Evolutionary conservation across 768 basidiomycete species (phyloP).

Genomic region (Pholiota microspora): DNA sequence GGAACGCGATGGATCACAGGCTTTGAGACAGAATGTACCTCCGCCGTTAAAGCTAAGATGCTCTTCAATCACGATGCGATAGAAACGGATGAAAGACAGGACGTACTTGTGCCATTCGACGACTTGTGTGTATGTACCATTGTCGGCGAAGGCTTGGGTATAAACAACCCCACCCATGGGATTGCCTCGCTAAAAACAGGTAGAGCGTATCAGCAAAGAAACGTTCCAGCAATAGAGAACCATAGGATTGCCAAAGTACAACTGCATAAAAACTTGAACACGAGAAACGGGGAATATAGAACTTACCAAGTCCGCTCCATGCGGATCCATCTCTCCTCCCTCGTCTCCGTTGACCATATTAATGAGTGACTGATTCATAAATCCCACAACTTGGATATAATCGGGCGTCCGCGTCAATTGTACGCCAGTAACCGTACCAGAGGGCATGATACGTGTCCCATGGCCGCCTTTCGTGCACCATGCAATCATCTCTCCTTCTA

Average conservation of each 20-base stretch:
- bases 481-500: slow-evolving; percentile 71
- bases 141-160: slow-evolving; percentile 45
- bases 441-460: slow-evolving; percentile 71
- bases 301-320: slow-evolving; percentile 58
- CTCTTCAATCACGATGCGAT: neutral
- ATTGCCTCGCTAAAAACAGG: slow-evolving; percentile 50
- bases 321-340: slow-evolving; percentile 80
- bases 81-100: slow-evolving; percentile 2
- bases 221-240: slow-evolving; percentile 28
- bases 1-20: slow-evolving; percentile 25
- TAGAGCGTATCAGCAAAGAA: slow-evolving; percentile 10
- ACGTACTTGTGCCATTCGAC: slow-evolving; percentile 70
- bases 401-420: slow-evolving; percentile 62
- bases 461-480: slow-evolving; percentile 74
- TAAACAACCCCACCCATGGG: slow-evolving; percentile 63
- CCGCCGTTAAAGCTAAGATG: slow-evolving; percentile 61
- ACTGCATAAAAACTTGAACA: slow-evolving; percentile 65
- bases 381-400: slow-evolving; percentile 65
- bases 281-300: neutral
- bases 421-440: slow-evolving; percentile 59
- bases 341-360: slow-evolving; percentile 52
- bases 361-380: slow-evolving; percentile 60
- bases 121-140: slow-evolving; percentile 48
- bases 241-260: slow-evolving; percentile 73
- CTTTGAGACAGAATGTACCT: slow-evolving; percentile 12